A percentile compares a stretch with the other conserved stretches of the same genome.
Conservation (phyloP, 169 alveolate species). For the Babesia divergens region DNA sequence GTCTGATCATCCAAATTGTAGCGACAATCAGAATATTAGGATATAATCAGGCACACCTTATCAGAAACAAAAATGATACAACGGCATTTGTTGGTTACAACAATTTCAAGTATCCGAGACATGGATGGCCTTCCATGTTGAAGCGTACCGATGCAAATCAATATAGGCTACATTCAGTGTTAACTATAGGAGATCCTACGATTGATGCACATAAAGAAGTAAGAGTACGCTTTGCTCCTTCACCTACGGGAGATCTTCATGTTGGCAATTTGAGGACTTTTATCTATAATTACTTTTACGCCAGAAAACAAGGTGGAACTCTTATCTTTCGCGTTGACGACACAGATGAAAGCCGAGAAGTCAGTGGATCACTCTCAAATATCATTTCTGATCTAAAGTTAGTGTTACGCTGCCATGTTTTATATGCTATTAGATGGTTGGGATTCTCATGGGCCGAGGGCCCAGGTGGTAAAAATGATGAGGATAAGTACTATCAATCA, state of each 20-base stretch:
- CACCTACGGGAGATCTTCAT: slow-evolving; percentile 81
- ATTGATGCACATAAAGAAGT: background rate
- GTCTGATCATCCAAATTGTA: too few species aligned
- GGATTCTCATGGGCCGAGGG: slow-evolving; percentile 80
- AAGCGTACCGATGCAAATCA: too few species aligned
- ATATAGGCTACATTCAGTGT: too few species aligned
- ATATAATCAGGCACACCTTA: too few species aligned
- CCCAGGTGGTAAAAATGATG: slow-evolving; percentile 66
- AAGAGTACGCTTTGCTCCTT: slow-evolving; percentile 64
- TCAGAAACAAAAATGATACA: too few species aligned
- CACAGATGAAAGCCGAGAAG: slow-evolving; percentile 70
- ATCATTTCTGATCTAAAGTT: slow-evolving; percentile 72
- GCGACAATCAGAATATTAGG: too few species aligned
- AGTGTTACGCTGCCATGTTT: background rate
- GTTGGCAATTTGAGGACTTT: slow-evolving; percentile 81
- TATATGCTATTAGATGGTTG: slow-evolving; percentile 68
- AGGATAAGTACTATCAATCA: slow-evolving; percentile 78
- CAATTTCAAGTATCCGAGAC: too few species aligned
- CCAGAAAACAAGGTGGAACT: slow-evolving; percentile 61
- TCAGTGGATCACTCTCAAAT: slow-evolving; percentile 39
- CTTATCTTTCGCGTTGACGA: slow-evolving; percentile 78
- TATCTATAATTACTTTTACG: slow-evolving; percentile 74
- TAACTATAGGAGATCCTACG: too few species aligned
- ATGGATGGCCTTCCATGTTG: too few species aligned
- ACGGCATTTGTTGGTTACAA: too few species aligned